Conservation (phyloP, 208 protist species). For the Trypanosoma rangeli region DNA sequence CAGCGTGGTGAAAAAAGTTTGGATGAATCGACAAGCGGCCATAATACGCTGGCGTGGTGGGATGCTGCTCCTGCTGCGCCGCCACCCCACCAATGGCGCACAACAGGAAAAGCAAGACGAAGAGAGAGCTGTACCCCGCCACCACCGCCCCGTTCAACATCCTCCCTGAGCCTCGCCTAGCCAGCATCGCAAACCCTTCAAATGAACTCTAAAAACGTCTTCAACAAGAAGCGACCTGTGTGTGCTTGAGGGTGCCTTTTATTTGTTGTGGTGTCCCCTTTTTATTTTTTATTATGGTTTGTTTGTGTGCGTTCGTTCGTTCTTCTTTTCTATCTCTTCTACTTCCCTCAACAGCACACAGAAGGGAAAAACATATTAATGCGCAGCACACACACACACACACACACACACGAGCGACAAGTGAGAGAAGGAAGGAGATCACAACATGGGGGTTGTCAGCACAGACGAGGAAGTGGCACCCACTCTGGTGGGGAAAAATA, state of each 20-base stretch:
- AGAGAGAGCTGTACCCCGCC: background rate
- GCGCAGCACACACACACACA: background rate
- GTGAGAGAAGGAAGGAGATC: background rate
- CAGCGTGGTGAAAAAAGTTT: slow-evolving; percentile 46
- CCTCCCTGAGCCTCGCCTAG: background rate
- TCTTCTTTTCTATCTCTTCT: background rate
- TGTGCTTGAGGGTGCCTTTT: background rate
- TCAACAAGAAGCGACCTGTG: background rate
- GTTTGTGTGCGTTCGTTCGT: background rate
- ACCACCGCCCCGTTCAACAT: background rate
- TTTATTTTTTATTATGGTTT: background rate
- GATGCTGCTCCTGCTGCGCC: background rate
- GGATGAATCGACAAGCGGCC: slow-evolving; percentile 57
- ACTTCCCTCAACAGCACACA: background rate
- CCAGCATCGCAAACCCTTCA: background rate
- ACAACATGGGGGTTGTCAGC: background rate
- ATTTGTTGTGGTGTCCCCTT: background rate
- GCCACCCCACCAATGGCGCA: background rate
- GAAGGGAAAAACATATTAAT: background rate
- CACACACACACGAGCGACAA: background rate
- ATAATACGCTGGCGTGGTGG: slow-evolving; percentile 33
- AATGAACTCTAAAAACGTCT: background rate
- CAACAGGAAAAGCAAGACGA: background rate
- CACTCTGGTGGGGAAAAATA: background rate
- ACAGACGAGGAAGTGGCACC: background rate